Conservation (phyloP, 805 yeast genomes). For the Trichomonascus vanleenenianus region DNA sequence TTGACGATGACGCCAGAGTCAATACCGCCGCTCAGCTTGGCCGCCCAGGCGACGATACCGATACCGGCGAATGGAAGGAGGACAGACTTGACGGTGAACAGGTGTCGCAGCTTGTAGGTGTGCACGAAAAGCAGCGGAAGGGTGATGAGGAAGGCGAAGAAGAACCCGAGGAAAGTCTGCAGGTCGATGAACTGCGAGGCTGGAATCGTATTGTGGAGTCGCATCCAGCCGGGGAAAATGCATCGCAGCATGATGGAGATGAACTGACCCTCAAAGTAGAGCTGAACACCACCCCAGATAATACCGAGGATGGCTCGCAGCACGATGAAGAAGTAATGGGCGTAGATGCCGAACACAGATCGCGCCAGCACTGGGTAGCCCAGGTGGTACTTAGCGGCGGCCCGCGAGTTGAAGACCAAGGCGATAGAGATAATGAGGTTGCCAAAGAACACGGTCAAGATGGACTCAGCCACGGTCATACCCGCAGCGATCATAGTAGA, state of each 20-base stretch:
- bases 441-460: constrained; percentile 10
- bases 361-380: constrained; percentile 22
- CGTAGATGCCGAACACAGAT: constrained; percentile 19
- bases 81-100: constrained; percentile 73
- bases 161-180: constrained; percentile 20
- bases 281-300: constrained; percentile 19
- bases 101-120: constrained; percentile 73
- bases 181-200: constrained; percentile 16
- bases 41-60: constrained; percentile 74
- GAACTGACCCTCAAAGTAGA: constrained; percentile 16
- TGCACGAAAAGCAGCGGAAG: constrained; percentile 74
- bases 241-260: constrained; percentile 12
- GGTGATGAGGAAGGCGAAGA: constrained; percentile 18
- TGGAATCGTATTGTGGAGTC: constrained; percentile 12
- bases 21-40: constrained; percentile 66
- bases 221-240: constrained; percentile 12
- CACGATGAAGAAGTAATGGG: constrained; percentile 13
- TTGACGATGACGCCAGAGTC: background rate
- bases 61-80: constrained; percentile 75
- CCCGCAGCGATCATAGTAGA: constrained; percentile 14
- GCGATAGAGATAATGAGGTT: constrained; percentile 12
- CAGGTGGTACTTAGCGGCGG: constrained; percentile 18
- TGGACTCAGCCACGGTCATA: constrained; percentile 13
- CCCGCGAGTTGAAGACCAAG: constrained; percentile 12
- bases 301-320: constrained; percentile 16